phyloP scores from a whole-genome alignment of 441 rosid species.

The Monsonia emarginata region DNA sequence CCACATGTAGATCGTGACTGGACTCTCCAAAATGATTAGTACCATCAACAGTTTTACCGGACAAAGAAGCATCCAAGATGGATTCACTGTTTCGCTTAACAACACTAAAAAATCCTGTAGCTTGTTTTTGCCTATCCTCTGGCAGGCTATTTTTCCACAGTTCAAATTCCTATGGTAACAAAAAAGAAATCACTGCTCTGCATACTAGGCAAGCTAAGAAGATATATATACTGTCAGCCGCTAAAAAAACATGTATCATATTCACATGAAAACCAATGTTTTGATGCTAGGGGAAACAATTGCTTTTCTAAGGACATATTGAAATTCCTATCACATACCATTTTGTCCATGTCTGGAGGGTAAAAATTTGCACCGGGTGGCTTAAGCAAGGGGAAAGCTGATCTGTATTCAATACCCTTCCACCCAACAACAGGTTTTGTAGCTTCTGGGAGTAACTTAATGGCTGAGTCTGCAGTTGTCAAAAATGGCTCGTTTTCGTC shows the following conservation, averaged over 20 bases:
- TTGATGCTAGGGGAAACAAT: neutral
- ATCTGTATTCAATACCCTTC: conserved; percentile 84
- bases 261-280: neutral
- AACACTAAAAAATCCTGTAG: conserved; percentile 65
- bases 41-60: conserved; percentile 23
- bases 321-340: conserved; percentile 31
- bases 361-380: conserved; percentile 93
- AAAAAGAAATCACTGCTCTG: conserved; percentile 12
- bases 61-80: conserved; percentile 31
- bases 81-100: conserved; percentile 59
- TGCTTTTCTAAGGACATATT: conserved; percentile 4
- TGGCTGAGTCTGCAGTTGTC: conserved; percentile 74
- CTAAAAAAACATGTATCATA: neutral
- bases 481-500: conserved; percentile 83
- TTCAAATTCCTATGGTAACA: conserved; percentile 59
- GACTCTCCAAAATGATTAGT: conserved; percentile 29
- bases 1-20: conserved; percentile 39
- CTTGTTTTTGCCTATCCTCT: conserved; percentile 45
- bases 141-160: conserved; percentile 53
- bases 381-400: conserved; percentile 61
- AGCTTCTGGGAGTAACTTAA: conserved; percentile 63
- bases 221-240: conserved; percentile 12
- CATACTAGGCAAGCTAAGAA: neutral
- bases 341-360: conserved; percentile 90
- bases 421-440: conserved; percentile 57